These are phyloP conservation scores for Pestalotiopsis sp. DNA, from an alignment of 2,329 filamentous ascomycete species.

Conservation along the genomic window DNA sequence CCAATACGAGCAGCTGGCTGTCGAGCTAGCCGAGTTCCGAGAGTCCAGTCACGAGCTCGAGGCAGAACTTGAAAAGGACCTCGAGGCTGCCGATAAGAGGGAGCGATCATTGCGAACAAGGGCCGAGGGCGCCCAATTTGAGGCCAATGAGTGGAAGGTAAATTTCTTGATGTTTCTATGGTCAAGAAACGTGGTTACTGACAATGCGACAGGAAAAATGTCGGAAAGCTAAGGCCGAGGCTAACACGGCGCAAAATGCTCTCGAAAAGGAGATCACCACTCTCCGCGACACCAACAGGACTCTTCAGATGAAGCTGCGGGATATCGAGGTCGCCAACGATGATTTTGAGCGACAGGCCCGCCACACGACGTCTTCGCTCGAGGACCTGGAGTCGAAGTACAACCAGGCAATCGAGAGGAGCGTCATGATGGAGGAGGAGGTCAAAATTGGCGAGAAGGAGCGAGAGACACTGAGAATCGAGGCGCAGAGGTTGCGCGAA, in stretches of 20 bases:
- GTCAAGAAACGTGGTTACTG: neutral
- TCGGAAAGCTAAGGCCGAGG: constrained; percentile 90
- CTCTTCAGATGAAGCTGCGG: constrained; percentile 79
- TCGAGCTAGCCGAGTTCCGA: constrained; percentile 91
- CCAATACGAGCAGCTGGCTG: constrained; percentile 91
- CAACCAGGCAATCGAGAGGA: constrained; percentile 89
- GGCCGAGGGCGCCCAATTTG: constrained; percentile 80
- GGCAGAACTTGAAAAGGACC: constrained; percentile 91
- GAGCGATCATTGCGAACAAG: constrained; percentile 86
- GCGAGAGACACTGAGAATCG: constrained; percentile 84
- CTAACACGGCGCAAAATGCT: constrained; percentile 78
- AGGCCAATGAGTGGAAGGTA: constrained; percentile 99
- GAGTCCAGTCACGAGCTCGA: constrained; percentile 93
- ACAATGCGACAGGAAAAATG: constrained; percentile 74
- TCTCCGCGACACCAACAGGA: constrained; percentile 81
- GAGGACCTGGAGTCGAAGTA: constrained; percentile 98
- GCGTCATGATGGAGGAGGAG: constrained; percentile 93
- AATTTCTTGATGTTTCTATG: constrained; percentile 15
- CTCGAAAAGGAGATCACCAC: constrained; percentile 96
- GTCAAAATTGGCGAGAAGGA: constrained; percentile 91
- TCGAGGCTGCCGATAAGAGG: constrained; percentile 92
- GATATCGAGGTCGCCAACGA: constrained; percentile 98
- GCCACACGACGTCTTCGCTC: constrained; percentile 92
- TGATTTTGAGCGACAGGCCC: constrained; percentile 94
- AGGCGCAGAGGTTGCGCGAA: constrained; percentile 85